Conservation (phyloP, 2,329 filamentous ascomycete species). For the Epichloe festucae region DNA sequence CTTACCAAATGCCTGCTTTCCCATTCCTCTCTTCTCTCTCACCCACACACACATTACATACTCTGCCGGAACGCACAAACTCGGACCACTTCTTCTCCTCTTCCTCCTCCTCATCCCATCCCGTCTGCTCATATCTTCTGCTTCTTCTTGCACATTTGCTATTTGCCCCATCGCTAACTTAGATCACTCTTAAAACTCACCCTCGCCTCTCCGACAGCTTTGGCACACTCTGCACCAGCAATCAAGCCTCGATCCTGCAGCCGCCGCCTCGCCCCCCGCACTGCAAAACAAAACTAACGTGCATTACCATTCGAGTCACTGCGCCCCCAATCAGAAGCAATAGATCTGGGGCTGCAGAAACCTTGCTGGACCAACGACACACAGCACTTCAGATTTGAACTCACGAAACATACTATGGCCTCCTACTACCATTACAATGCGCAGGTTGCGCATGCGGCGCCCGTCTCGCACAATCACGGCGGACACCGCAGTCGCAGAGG, state of each 20-base stretch:
- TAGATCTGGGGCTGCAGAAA: not conserved
- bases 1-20: conserved; percentile 2
- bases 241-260: not conserved
- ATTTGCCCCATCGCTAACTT: not conserved
- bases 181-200: not conserved
- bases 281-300: not conserved
- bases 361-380: not conserved
- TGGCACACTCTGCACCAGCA: not conserved
- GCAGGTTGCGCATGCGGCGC: conserved; percentile 44
- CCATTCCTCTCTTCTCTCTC: conserved; percentile 3
- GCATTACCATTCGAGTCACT: conserved; percentile 7
- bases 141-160: not conserved
- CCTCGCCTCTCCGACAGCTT: not conserved
- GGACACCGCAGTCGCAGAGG: conserved; percentile 66
- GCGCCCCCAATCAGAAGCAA: conserved; percentile 5
- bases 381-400: not conserved
- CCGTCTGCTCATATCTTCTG: not conserved
- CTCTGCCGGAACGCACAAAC: not conserved
- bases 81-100: not conserved
- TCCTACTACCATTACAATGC: conserved; percentile 50
- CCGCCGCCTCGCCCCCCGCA: not conserved
- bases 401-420: conserved; percentile 34
- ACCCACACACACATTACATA: not conserved
- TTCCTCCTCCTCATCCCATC: not conserved
- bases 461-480: conserved; percentile 60